These are phyloP conservation scores for Hanseniaspora lachancei DNA, from an alignment of 805 yeast genomes.

Conservation along the genomic window DNA sequence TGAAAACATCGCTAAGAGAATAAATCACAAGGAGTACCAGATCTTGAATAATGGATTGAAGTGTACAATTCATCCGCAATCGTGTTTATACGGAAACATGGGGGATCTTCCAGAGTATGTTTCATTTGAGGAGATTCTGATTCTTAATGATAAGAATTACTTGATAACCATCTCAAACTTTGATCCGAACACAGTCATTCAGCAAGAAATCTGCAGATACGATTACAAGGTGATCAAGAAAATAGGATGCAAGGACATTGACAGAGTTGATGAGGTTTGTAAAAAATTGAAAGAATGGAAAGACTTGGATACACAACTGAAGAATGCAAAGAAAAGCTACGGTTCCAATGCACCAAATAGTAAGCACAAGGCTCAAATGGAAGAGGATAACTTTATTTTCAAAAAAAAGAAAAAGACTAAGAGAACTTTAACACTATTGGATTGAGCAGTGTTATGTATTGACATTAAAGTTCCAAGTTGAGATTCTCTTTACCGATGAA, in stretches of 20 bases:
- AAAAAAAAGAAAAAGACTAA: conserved; percentile 2
- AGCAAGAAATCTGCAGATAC: neutral
- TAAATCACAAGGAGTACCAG: conserved; percentile 1
- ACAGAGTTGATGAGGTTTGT: neutral
- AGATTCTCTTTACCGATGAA: no score
- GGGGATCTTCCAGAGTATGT: conserved; percentile 10
- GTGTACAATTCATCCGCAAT: neutral
- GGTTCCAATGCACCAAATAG: no score
- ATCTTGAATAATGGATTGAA: conserved; percentile 1
- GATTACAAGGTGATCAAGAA: conserved; percentile 3
- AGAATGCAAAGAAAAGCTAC: neutral
- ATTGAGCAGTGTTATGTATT: neutral
- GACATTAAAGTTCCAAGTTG: no score
- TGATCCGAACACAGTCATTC: neutral
- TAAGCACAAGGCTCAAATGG: neutral
- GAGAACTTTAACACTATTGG: neutral
- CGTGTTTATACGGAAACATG: neutral
- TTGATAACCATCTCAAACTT: conserved; percentile 2
- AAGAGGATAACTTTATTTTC: neutral
- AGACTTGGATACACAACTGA: neutral
- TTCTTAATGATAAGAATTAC: conserved; percentile 2
- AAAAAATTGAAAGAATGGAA: neutral
- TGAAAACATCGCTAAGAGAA: conserved; percentile 2
- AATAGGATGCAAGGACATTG: neutral
- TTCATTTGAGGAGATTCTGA: conserved; percentile 7